Percentiles rank a stretch among this genome's conserved stretches.
phyloP scores from a whole-genome alignment of 1,284 basidiomycete genomes.

The Butyriboletus appendiculatus region DNA sequence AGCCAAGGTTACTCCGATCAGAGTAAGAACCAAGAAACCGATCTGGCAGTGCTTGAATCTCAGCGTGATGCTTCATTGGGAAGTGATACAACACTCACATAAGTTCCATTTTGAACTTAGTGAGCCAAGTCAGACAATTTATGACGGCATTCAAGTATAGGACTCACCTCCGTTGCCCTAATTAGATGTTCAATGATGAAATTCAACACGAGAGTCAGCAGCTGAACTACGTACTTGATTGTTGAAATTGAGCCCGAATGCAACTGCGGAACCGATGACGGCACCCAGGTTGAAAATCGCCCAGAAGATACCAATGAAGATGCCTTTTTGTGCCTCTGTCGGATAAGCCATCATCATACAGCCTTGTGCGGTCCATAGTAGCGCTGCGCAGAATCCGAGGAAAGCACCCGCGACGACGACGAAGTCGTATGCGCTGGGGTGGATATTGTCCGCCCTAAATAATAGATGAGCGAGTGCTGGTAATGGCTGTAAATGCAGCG shows the following conservation, averaged over 20 bases:
- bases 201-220: neutral
- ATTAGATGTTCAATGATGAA: neutral
- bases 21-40: conserved; percentile 69
- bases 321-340: conserved; percentile 76
- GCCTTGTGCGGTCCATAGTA: conserved; percentile 88
- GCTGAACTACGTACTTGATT: conserved; percentile 39
- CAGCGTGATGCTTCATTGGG: neutral
- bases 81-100: conserved; percentile 42
- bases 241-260: conserved; percentile 58
- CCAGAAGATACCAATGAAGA: conserved; percentile 80
- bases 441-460: conserved; percentile 65
- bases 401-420: conserved; percentile 79
- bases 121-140: conserved; percentile 7
- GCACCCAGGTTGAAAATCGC: conserved; percentile 73
- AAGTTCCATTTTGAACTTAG: conserved; percentile 59
- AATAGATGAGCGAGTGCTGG: neutral
- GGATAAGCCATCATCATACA: conserved; percentile 84
- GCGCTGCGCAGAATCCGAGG: conserved; percentile 80
- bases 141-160: neutral
- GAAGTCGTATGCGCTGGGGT: conserved; percentile 58
- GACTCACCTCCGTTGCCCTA: conserved; percentile 29
- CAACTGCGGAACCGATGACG: conserved; percentile 67
- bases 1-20: conserved; percentile 64
- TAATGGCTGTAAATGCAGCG: neutral
- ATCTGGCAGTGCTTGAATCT: conserved; percentile 45